Conservation (phyloP, 345 rosid species). For the Leavenworthia alabamica region DNA sequence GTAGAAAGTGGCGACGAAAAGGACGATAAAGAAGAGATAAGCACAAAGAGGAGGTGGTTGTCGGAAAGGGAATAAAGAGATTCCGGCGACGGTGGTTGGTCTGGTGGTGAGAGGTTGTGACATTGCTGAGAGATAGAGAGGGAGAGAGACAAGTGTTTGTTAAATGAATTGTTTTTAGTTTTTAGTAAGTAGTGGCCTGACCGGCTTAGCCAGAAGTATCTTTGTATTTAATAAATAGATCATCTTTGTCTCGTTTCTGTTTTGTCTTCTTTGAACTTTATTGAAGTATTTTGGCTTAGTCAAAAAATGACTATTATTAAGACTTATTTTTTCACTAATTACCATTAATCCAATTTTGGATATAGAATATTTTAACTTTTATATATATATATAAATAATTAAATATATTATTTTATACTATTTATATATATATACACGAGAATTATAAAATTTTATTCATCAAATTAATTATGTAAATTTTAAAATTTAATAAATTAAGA, state of each 20-base stretch:
- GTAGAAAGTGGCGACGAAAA: conserved; percentile 52
- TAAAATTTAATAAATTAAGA: too few species aligned
- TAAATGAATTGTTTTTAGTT: too few species aligned
- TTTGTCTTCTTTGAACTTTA: conserved; percentile 9
- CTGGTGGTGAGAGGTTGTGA: conserved; percentile 34
- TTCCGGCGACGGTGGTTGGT: conserved; percentile 23
- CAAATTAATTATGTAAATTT: too few species aligned
- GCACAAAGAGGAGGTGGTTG: conserved; percentile 44
- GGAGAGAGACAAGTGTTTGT: conserved; percentile 7
- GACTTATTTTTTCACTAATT: not conserved
- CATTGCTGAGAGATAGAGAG: conserved; percentile 35
- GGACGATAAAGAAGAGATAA: conserved; percentile 41
- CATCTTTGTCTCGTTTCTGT: not conserved
- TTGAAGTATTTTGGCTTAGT: not conserved
- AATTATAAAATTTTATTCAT: too few species aligned
- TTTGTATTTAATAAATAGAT: not conserved
- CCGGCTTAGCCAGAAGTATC: not conserved
- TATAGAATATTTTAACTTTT: not conserved
- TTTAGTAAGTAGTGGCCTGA: not conserved
- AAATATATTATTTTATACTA: too few species aligned
- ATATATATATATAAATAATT: too few species aligned
- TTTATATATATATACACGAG: too few species aligned
- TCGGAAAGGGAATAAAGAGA: conserved; percentile 21
- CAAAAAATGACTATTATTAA: not conserved
- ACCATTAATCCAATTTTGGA: not conserved